Percentiles rank a stretch among this genome's conserved stretches.
phyloP scores from a whole-genome alignment of 257 asterid genomes.

The Phtheirospermum japonicum region DNA sequence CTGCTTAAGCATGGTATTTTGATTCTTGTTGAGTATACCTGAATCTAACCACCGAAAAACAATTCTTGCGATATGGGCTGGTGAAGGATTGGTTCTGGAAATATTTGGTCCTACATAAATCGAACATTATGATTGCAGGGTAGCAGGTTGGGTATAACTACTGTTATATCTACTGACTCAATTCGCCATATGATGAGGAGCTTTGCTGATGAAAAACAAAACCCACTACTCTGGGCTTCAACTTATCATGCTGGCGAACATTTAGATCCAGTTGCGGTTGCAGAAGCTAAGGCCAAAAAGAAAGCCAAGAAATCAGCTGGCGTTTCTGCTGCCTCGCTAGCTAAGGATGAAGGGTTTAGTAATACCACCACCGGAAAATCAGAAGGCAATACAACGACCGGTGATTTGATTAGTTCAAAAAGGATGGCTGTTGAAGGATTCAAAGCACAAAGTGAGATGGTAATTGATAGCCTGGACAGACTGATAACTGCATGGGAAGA shows the following conservation, averaged over 20 bases:
- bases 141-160: slow-evolving; percentile 94
- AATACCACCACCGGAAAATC: slow-evolving; percentile 38
- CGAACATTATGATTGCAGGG: slow-evolving; percentile 53
- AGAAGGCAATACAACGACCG: slow-evolving; percentile 41
- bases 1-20: neutral
- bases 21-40: neutral
- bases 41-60: neutral
- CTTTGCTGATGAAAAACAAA: slow-evolving; percentile 85
- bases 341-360: slow-evolving; percentile 42
- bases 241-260: slow-evolving; percentile 97
- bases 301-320: slow-evolving; percentile 75
- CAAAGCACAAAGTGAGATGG: slow-evolving; percentile 99
- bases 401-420: slow-evolving; percentile 67
- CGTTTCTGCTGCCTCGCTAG: slow-evolving; percentile 42
- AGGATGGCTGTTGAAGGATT: slow-evolving; percentile 98
- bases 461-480: slow-evolving; percentile 95
- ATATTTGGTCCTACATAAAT: neutral
- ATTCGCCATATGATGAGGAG: slow-evolving; percentile 99
- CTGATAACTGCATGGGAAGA: slow-evolving; percentile 96
- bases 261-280: slow-evolving; percentile 91
- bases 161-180: slow-evolving; percentile 97
- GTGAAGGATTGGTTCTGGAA: slow-evolving; percentile 6
- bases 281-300: slow-evolving; percentile 83
- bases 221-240: slow-evolving; percentile 97
- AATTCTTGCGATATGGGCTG: slow-evolving; percentile 2